Percentiles rank a stretch among this genome's conserved stretches.
phyloP scores from a whole-genome alignment of 257 asterid species.

The Fraxinus quadrangulata region DNA sequence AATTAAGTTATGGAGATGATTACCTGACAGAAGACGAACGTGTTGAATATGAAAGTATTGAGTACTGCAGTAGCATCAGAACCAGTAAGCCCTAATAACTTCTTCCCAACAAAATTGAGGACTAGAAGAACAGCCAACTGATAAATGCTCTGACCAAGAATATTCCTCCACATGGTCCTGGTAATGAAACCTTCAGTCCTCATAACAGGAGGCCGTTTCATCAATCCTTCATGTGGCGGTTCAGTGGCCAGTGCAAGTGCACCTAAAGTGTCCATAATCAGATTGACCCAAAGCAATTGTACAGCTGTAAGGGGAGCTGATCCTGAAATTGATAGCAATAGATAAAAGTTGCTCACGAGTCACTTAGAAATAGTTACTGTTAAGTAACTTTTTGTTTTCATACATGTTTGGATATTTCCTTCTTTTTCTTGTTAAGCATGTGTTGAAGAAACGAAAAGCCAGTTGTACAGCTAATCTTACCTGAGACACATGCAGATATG shows the following conservation, averaged over 20 bases:
- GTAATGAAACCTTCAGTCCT: conserved; percentile 78
- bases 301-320: conserved; percentile 98
- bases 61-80: conserved; percentile 61
- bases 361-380: not conserved
- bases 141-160: conserved; percentile 86
- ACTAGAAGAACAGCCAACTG: conserved; percentile 72
- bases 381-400: not conserved
- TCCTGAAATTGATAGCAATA: conserved; percentile 47
- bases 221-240: conserved; percentile 89
- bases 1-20: not conserved
- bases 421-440: not conserved
- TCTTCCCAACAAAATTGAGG: conserved; percentile 71
- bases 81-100: conserved; percentile 60
- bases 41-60: conserved; percentile 93
- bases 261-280: conserved; percentile 97
- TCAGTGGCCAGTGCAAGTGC: conserved; percentile 99
- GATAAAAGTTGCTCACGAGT: not conserved
- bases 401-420: not conserved
- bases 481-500: conserved; percentile 81
- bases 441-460: not conserved
- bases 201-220: conserved; percentile 82
- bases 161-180: conserved; percentile 89
- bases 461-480: conserved; percentile 28
- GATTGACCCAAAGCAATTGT: conserved; percentile 98
- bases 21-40: conserved; percentile 99